Percentiles rank a stretch among this genome's conserved stretches.
Evolutionary conservation across 371 early-diverging fungal species (phyloP).

Genomic region (Apophysomyces elegans): DNA sequence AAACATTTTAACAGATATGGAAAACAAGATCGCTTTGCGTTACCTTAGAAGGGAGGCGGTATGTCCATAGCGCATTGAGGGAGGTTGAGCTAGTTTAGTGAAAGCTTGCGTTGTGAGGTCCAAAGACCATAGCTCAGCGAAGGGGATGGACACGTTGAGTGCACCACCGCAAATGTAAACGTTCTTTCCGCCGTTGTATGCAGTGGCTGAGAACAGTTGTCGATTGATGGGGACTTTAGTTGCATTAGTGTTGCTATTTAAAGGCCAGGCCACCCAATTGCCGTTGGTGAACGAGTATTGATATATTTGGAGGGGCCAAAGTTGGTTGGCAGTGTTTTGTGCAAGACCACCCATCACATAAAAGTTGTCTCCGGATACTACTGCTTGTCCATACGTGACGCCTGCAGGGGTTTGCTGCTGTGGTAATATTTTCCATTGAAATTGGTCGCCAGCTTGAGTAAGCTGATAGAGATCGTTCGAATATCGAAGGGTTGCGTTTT

Average conservation of each 20-base stretch:
- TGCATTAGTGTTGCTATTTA: constrained; percentile 14
- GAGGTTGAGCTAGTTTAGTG: constrained; percentile 18
- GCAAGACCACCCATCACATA: constrained; percentile 25
- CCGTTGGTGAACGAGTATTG: constrained; percentile 20
- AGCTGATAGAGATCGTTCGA: constrained; percentile 31
- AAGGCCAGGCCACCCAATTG: constrained; percentile 20
- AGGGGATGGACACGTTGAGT: constrained; percentile 13
- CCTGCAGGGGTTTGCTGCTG: constrained; percentile 25
- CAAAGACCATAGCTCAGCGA: constrained; percentile 32
- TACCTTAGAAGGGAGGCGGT: constrained; percentile 45
- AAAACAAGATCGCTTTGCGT: constrained; percentile 7
- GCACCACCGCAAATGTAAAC: constrained; percentile 42
- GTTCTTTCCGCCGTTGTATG: constrained; percentile 19
- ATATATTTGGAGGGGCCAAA: constrained; percentile 24
- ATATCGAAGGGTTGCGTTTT: constrained; percentile 23
- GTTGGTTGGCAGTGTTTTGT: background rate
- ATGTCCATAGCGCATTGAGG: constrained; percentile 37
- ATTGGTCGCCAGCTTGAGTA: constrained; percentile 20
- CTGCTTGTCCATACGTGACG: constrained; percentile 19
- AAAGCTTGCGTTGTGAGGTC: constrained; percentile 25
- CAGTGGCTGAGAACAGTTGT: constrained; percentile 27
- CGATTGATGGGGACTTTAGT: constrained; percentile 25
- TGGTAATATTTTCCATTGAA: constrained; percentile 26
- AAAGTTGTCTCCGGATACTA: constrained; percentile 18
- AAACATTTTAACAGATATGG: constrained; percentile 6